Conservation (phyloP, 2,329 filamentous ascomycete species). For the Calonectria crousiana region DNA sequence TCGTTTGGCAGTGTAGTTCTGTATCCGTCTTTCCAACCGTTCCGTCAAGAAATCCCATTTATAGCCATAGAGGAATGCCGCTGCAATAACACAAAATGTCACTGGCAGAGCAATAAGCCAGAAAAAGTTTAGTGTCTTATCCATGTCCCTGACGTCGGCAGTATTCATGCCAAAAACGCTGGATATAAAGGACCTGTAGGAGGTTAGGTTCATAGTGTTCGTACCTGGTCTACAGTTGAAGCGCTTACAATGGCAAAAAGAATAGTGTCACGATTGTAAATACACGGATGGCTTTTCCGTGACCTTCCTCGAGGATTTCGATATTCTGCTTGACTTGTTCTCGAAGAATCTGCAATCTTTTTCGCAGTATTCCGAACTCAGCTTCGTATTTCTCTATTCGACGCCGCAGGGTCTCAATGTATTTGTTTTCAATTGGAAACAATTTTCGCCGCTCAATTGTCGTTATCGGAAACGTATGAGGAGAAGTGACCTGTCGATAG, state of each 20-base stretch:
- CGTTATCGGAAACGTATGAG: no score
- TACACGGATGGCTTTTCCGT: not conserved
- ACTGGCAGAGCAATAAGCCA: not conserved
- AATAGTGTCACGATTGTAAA: constrained; percentile 9
- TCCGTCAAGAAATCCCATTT: not conserved
- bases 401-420: no score
- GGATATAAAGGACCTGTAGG: not conserved
- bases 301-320: not conserved
- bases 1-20: no score
- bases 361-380: no score
- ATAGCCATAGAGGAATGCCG: constrained; percentile 2
- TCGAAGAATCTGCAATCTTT: no score
- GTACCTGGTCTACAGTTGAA: no score
- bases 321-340: not conserved
- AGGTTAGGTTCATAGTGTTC: no score
- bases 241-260: constrained; percentile 1
- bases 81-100: not conserved
- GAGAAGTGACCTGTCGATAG: no score
- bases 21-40: no score
- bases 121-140: not conserved
- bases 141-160: not conserved
- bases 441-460: no score
- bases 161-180: constrained; percentile 13
- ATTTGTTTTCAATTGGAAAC: no score
- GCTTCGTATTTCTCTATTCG: no score